Evolutionary conservation across 495 filamentous ascomycete species (phyloP).

Genomic region (Penicillium mononematosum): DNA sequence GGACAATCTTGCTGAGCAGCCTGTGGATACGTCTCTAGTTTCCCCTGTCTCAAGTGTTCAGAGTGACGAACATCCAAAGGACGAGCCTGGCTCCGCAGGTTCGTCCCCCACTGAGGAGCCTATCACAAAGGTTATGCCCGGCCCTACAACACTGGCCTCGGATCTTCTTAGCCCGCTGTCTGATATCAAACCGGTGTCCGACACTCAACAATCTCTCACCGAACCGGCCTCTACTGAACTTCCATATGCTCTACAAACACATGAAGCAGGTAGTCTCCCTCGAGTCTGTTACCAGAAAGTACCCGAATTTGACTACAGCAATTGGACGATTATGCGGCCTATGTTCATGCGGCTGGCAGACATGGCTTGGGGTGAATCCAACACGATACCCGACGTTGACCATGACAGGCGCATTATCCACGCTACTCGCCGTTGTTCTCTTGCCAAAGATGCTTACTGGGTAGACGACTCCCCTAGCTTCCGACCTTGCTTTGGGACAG

Average conservation of each 20-base stretch:
- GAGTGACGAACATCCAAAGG: neutral
- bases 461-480: conserved; percentile 6
- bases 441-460: conserved; percentile 3
- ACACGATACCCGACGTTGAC: conserved; percentile 9
- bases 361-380: conserved; percentile 13
- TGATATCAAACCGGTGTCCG: neutral
- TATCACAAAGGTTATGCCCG: too few relatives aligned
- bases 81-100: neutral
- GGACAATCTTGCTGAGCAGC: neutral
- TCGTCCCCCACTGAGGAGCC: neutral
- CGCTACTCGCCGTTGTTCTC: conserved; percentile 7
- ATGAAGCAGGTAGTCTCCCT: neutral
- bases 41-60: neutral
- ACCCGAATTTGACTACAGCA: neutral
- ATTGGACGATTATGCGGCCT: conserved; percentile 12
- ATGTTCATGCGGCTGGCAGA: conserved; percentile 13
- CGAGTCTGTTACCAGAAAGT: conserved; percentile 3
- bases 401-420: conserved; percentile 3
- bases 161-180: neutral
- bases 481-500: conserved; percentile 9
- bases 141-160: neutral
- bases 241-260: neutral
- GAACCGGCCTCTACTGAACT: neutral
- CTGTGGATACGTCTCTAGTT: neutral
- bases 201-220: neutral